These are phyloP conservation scores for Sugiyamaella grinbergsii DNA, from an alignment of 1,139 yeast species.

Conservation along the genomic window DNA sequence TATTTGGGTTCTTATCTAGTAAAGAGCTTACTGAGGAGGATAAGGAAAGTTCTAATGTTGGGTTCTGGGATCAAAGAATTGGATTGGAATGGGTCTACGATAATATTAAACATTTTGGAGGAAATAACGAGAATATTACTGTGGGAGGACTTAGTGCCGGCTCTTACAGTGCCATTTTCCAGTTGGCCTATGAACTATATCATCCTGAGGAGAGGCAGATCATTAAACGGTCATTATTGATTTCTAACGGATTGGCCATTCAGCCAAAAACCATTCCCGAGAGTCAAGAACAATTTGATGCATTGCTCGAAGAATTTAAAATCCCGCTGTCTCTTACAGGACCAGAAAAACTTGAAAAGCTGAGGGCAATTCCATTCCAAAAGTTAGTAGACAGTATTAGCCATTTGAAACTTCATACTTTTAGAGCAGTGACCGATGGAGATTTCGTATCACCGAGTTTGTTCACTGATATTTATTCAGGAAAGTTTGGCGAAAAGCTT, in stretches of 20 bases:
- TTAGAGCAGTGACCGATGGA: slow-evolving; percentile 47
- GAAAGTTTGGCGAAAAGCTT: slow-evolving; percentile 41
- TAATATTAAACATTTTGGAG: slow-evolving; percentile 42
- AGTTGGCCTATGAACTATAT: slow-evolving; percentile 45
- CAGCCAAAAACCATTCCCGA: slow-evolving; percentile 46
- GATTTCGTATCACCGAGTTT: slow-evolving; percentile 41
- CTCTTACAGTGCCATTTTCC: slow-evolving; percentile 44
- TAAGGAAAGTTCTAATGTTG: slow-evolving; percentile 43
- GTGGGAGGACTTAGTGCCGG: slow-evolving; percentile 47
- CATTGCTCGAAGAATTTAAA: slow-evolving; percentile 35
- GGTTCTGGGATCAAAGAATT: slow-evolving; percentile 48
- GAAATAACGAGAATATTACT: slow-evolving; percentile 46
- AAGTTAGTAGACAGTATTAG: slow-evolving; percentile 40
- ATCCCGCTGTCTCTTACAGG: slow-evolving; percentile 23
- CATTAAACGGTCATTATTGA: slow-evolving; percentile 43
- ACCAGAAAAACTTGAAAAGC: slow-evolving; percentile 32
- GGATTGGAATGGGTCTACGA: slow-evolving; percentile 43
- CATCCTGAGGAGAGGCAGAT: slow-evolving; percentile 44
- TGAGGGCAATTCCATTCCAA: slow-evolving; percentile 34
- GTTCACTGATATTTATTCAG: slow-evolving; percentile 41
- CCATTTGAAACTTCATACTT: slow-evolving; percentile 42
- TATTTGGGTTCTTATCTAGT: slow-evolving; percentile 46
- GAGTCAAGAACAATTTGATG: slow-evolving; percentile 44
- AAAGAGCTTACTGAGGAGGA: slow-evolving; percentile 39
- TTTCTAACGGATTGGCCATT: slow-evolving; percentile 43